A percentile compares a stretch with the other conserved stretches of the same genome.
Evolutionary conservation across 768 basidiomycete species (phyloP).

Genomic region (Boletus tomentosulus): DNA sequence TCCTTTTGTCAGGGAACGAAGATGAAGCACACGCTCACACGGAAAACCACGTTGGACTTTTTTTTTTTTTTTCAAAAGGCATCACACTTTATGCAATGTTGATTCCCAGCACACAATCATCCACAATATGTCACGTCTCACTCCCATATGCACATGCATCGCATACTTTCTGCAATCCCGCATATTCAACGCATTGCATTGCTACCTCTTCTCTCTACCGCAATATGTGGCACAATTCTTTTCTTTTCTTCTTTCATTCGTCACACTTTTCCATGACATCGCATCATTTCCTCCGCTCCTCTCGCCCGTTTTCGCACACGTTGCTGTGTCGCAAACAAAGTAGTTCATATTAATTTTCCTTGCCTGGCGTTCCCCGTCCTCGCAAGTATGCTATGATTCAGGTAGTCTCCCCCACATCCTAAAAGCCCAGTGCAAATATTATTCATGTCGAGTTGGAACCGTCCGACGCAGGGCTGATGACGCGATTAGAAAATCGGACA

Average conservation of each 20-base stretch:
- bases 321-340: conserved; percentile 7
- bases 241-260: conserved; percentile 10
- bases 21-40: conserved; percentile 12
- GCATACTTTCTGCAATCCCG: conserved; percentile 16
- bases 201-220: conserved; percentile 8
- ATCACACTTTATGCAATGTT: conserved; percentile 11
- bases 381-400: conserved; percentile 22
- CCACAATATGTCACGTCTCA: conserved; percentile 11
- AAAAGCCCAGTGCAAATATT: background rate
- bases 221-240: conserved; percentile 14
- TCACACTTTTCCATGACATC: conserved; percentile 15
- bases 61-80: conserved; percentile 19
- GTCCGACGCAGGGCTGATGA: background rate
- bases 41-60: conserved; percentile 1
- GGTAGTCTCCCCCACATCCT: conserved; percentile 1
- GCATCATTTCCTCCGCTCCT: conserved; percentile 14
- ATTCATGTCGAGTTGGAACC: background rate
- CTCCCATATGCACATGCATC: conserved; percentile 21
- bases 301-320: conserved; percentile 14
- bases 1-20: conserved; percentile 32
- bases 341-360: conserved; percentile 17
- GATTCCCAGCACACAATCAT: conserved; percentile 10
- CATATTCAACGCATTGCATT: conserved; percentile 25
- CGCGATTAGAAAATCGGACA: background rate
- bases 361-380: conserved; percentile 7